Base-by-base conservation (phyloP, 768 basidiomycete genomes). In the Royoungia palumana region DNA sequence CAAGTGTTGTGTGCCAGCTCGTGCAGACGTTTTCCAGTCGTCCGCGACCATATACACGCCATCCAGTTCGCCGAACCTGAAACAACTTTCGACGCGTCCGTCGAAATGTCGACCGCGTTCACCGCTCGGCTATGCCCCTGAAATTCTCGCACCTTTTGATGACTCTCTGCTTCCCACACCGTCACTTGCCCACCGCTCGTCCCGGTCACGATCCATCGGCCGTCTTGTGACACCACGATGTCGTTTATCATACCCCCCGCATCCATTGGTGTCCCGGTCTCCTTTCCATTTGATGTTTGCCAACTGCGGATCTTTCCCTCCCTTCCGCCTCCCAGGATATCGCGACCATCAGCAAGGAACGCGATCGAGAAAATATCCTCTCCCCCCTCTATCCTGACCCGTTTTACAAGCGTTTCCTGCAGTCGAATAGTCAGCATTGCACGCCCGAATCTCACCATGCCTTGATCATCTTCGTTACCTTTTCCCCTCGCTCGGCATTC, bases 261-360 rank as follows among this genome's bases (percentile, higher is more conserved):
- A 10, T 44, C n/a, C 35, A 44, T 37, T 9, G 35, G 24, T n/a
- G 19, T 12, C 5, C 44, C 55, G 6, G 38, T 37, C n/a, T 53
- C 55, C 17, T 21, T 19, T 5, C 55, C 49, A 2, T 45, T 20
- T 25, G 52, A 43, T 14, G 22, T 16, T 35, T 35, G 43, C 50
- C 55, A 47, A 13, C 35, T 28, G n/a, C 44, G 55, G 24, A 57
- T 25, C 7, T 42, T 20, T 4, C 40, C 41, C 9, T 52, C 46
- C 17, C 45, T 35, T 4, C 36, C 55, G 19, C 50, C 55, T 13
- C 50, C 37, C 7, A 57, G 17, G 8, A 57, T 1, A 5, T 45
- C 22, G 14, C 6, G 45, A 27, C 46, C 55, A 14, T 38, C 55
- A 3, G 17, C 35, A 17, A 57, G 40, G 34, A 57, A 57, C 10